These are phyloP conservation scores for Talaromyces sp. DNA, from an alignment of 2,329 filamentous ascomycete genomes.

Conservation along the genomic window DNA sequence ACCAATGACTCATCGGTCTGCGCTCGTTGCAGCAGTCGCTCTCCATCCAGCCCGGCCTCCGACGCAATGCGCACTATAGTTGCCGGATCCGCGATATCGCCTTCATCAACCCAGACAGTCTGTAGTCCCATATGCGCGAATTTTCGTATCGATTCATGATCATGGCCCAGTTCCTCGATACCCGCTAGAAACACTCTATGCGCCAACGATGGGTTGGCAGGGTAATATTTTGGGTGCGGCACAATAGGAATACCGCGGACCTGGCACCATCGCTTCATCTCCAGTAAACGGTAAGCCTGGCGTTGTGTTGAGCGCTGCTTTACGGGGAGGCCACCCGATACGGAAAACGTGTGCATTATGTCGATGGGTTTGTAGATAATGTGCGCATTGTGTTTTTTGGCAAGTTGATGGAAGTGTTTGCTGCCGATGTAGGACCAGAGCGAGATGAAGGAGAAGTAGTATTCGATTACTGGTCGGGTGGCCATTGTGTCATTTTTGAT, in stretches of 20 bases:
- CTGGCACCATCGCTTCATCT: slow-evolving; percentile 25
- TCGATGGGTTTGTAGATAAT: slow-evolving; percentile 28
- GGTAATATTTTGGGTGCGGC: slow-evolving; percentile 21
- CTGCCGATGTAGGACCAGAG: slow-evolving; percentile 33
- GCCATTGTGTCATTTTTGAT: not conserved
- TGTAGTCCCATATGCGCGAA: slow-evolving; percentile 19
- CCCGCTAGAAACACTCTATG: slow-evolving; percentile 28
- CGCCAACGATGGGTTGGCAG: slow-evolving; percentile 28
- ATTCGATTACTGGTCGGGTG: slow-evolving; percentile 45
- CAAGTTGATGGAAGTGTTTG: slow-evolving; percentile 24
- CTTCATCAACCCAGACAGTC: slow-evolving; percentile 14
- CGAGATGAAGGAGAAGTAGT: slow-evolving; percentile 33
- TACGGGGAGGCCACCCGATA: slow-evolving; percentile 32
- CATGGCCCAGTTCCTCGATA: slow-evolving; percentile 16
- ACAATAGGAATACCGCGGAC: slow-evolving; percentile 29
- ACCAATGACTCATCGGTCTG: not conserved
- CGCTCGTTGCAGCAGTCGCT: not conserved
- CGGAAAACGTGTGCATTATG: slow-evolving; percentile 31
- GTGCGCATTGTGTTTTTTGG: slow-evolving; percentile 23
- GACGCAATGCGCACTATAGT: not conserved
- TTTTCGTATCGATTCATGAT: slow-evolving; percentile 12
- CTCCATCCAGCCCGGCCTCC: not conserved
- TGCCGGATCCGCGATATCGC: not conserved
- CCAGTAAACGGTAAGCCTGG: slow-evolving; percentile 28
- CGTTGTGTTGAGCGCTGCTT: slow-evolving; percentile 31